phyloP scores from a whole-genome alignment of 2,329 filamentous ascomycete species.

The Aspergillus brasiliensis region DNA sequence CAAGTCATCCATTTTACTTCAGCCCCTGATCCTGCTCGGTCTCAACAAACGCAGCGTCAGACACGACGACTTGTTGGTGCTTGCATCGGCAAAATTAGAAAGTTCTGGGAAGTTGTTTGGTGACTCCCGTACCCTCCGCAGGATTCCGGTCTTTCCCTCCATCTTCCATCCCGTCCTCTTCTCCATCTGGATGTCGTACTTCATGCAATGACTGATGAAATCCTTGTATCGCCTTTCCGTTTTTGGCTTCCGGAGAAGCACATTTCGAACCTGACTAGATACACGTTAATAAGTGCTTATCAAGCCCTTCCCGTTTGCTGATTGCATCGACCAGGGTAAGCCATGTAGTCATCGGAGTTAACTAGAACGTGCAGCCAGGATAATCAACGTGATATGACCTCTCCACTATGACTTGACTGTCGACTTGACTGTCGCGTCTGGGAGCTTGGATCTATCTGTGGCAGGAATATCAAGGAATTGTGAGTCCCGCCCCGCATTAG shows the following conservation, averaged over 20 bases:
- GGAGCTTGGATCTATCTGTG: not conserved
- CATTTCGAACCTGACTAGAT: not conserved
- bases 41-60: not conserved
- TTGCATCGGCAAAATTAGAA: not conserved
- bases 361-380: not conserved
- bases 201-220: not conserved
- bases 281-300: not conserved
- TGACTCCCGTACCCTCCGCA: not conserved
- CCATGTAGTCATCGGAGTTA: not conserved
- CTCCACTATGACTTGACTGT: not conserved
- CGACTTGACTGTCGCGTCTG: not conserved
- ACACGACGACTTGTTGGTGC: not conserved
- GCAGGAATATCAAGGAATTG: not conserved
- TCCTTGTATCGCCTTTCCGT: constrained; percentile 5
- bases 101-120: not conserved
- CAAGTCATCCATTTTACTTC: not conserved
- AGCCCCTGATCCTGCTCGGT: constrained; percentile 4
- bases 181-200: not conserved
- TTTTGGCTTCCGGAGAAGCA: constrained; percentile 1
- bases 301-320: not conserved
- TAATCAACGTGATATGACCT: not conserved
- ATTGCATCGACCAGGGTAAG: not conserved
- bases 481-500: not conserved
- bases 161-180: not conserved
- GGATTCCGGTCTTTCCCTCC: not conserved